phyloP scores from a whole-genome alignment of 768 basidiomycete genomes.

The Tricholoma flavovirens region DNA sequence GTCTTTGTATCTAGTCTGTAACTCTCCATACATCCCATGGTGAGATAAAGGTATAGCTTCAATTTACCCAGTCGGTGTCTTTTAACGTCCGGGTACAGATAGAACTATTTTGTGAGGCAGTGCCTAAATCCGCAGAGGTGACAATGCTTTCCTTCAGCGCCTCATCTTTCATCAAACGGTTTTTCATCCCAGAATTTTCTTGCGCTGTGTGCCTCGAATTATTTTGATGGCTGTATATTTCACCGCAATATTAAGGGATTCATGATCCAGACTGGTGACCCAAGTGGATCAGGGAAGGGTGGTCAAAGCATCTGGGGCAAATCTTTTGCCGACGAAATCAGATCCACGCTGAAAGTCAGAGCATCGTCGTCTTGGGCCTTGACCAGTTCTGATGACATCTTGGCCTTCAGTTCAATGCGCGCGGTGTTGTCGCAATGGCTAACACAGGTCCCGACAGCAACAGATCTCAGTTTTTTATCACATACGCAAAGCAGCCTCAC shows the following conservation, averaged over 20 bases:
- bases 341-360: slow-evolving; percentile 86
- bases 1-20: slow-evolving; percentile 58
- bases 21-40: slow-evolving; percentile 93
- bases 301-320: slow-evolving; percentile 96
- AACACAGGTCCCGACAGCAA: slow-evolving; percentile 93
- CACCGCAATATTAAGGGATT: slow-evolving; percentile 95
- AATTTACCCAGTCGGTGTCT: not conserved
- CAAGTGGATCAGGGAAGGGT: slow-evolving; percentile 86
- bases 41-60: slow-evolving; percentile 75
- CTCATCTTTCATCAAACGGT: slow-evolving; percentile 4
- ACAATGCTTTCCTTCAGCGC: slow-evolving; percentile 7
- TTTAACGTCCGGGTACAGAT: slow-evolving; percentile 44
- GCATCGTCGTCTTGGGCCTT: slow-evolving; percentile 4
- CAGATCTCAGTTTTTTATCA: slow-evolving; percentile 87
- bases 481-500: slow-evolving; percentile 90
- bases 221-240: slow-evolving; percentile 80
- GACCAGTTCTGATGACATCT: slow-evolving; percentile 17
- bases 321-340: slow-evolving; percentile 87
- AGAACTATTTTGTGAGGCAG: slow-evolving; percentile 95
- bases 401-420: slow-evolving; percentile 74
- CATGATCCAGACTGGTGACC: slow-evolving; percentile 94
- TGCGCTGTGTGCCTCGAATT: slow-evolving; percentile 85
- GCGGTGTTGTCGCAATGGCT: slow-evolving; percentile 97
- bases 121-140: slow-evolving; percentile 93
- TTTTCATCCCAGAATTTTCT: slow-evolving; percentile 74